Evolutionary conservation across 2,329 filamentous ascomycete genomes (phyloP).

Genomic region (Cryphonectria parasitica): DNA sequence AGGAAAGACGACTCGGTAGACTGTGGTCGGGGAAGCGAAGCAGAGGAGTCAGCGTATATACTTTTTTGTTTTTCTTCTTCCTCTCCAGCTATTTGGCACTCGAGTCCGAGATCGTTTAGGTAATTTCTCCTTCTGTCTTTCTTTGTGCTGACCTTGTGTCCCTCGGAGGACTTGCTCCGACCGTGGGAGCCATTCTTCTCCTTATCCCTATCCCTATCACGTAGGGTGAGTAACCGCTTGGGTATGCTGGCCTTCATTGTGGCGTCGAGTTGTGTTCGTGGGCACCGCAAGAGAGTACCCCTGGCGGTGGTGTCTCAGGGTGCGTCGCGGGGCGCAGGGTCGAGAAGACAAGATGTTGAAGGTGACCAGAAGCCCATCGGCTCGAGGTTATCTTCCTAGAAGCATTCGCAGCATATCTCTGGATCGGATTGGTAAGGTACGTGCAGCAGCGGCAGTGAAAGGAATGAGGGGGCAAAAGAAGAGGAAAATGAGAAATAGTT

Average conservation of each 20-base stretch:
- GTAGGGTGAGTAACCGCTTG: constrained; percentile 71
- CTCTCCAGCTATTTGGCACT: neutral
- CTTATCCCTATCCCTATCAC: constrained; percentile 48
- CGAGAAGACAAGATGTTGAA: constrained; percentile 1
- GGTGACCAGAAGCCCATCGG: constrained; percentile 31
- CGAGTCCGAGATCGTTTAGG: neutral
- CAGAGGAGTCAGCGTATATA: constrained; percentile 27
- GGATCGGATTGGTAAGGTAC: constrained; percentile 2
- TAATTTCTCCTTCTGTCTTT: neutral
- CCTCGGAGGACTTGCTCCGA: constrained; percentile 59
- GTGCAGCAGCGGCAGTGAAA: neutral
- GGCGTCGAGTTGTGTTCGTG: constrained; percentile 25
- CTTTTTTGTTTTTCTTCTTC: neutral
- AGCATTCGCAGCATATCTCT: constrained; percentile 28
- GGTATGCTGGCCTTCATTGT: constrained; percentile 58
- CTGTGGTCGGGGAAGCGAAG: constrained; percentile 50
- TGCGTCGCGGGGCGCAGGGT: constrained; percentile 13
- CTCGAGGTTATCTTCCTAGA: constrained; percentile 30
- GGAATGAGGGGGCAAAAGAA: neutral
- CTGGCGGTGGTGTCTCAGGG: constrained; percentile 11
- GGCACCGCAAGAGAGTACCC: neutral
- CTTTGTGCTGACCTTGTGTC: constrained; percentile 52
- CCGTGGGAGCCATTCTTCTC: constrained; percentile 57
- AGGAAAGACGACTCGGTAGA: constrained; percentile 61
- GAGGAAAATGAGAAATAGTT: neutral